Evolutionary conservation across 345 rosid species (phyloP), one percentile per base, ranked within the genome.

Genomic region (Pugionium dolabratum): DNA sequence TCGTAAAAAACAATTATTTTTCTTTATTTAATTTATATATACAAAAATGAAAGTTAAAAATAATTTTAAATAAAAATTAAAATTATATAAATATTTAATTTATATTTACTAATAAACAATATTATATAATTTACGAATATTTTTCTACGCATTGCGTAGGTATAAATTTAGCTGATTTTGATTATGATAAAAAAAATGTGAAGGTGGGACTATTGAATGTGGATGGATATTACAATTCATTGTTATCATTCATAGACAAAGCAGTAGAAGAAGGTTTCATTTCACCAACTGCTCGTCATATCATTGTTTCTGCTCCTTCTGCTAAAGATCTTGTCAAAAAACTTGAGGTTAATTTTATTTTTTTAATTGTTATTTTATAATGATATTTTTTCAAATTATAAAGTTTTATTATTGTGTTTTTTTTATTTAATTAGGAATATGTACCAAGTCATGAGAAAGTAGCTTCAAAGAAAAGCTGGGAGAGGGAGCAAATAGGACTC

Each of bases 211-310:
- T 88, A 70, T 62, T 88, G 77, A 88, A 88, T 49, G 95, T 88
- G 48, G 91, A 88, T 54, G 95, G 91, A 8, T 88, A 82, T 56
- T 88, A 85, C 85, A 82, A 88, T 76, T 83, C 95, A 6, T 66
- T 88, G 68, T 59, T 88, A 55, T 80, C 90, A 26, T 86, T 86
- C 64, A 79, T 86, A 35, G 93, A 86, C 75, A 82, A 79, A 43
- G 92, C 92, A 43, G 94, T 87, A 37, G 94, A 87, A 66, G 95
- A 87, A 79, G 95, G 91, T 35, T 88, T 88, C 76, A 75, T 88
- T 50, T n/a, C 78, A 59, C 91, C 89, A 37, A 81, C 46, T 46
- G 95, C 95, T 40, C 82, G 95, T 41, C 91, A 88, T 79, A 88
- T 88, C 75, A 81, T 88, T 44, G 87, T 88, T n/a, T 85, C 87